phyloP scores from a whole-genome alignment of 768 basidiomycete species.

The Suillus variegatus region DNA sequence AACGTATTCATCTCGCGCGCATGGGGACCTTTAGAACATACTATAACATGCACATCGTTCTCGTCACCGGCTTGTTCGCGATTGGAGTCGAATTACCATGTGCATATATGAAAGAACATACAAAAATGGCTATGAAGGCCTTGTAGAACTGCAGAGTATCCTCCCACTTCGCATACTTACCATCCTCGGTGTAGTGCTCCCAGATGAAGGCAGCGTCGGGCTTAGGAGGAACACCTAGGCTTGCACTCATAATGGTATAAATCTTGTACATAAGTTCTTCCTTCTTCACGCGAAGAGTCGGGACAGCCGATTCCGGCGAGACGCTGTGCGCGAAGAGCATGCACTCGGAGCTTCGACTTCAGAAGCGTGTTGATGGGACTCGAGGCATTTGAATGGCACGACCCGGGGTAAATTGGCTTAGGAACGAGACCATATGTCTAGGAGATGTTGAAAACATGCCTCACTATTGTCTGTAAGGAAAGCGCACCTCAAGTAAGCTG shows the following conservation, averaged over 20 bases:
- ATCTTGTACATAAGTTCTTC: conserved; percentile 81
- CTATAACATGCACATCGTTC: conserved; percentile 84
- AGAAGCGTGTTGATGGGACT: conserved; percentile 73
- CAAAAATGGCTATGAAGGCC: conserved; percentile 59
- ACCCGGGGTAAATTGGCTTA: conserved; percentile 80
- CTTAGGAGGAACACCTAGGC: conserved; percentile 82
- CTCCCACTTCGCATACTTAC: no score
- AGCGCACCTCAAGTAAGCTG: conserved; percentile 57
- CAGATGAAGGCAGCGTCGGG: conserved; percentile 74
- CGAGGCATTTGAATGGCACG: conserved; percentile 77
- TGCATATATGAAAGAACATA: conserved; percentile 81
- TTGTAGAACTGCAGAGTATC: conserved; percentile 83
- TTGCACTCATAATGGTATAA: conserved; percentile 81
- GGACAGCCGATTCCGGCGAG: conserved; percentile 48
- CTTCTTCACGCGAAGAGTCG: conserved; percentile 77
- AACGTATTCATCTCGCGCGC: conserved; percentile 73
- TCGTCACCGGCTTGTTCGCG: conserved; percentile 91
- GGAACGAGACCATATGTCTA: conserved; percentile 88
- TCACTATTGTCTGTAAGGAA: not conserved
- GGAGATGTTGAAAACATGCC: conserved; percentile 12
- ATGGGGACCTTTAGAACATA: conserved; percentile 56
- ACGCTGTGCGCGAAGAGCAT: conserved; percentile 67
- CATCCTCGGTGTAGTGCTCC: no score
- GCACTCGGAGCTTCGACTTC: conserved; percentile 90
- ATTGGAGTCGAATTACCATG: conserved; percentile 92